These are phyloP conservation scores for Flaveria linearis DNA, from an alignment of 129 eudicot species.

Conservation along the genomic window DNA sequence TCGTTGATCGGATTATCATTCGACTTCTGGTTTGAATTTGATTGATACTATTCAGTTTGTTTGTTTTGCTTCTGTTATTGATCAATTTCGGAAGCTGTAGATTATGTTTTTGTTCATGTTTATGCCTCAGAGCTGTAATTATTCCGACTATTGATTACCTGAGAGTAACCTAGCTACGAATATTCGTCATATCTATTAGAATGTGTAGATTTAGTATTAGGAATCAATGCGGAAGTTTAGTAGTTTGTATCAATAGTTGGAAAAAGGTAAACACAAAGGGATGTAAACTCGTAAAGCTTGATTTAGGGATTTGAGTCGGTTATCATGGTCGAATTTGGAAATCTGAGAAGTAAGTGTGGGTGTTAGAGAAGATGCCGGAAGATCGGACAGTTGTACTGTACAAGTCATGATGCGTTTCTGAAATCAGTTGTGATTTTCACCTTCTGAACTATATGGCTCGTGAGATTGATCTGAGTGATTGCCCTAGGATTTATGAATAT, in stretches of 20 bases:
- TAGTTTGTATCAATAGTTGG: neutral
- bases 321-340: constrained; percentile 25
- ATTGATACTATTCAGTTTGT: neutral
- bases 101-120: neutral
- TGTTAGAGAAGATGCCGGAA: constrained; percentile 24
- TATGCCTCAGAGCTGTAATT: neutral
- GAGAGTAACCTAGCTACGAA: neutral
- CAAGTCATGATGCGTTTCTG: neutral
- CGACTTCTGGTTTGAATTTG: neutral
- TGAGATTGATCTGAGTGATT: neutral
- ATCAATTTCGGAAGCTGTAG: neutral
- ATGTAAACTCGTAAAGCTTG: constrained; percentile 11
- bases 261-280: neutral
- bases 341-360: constrained; percentile 14
- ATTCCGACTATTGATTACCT: neutral
- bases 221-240: constrained; percentile 21
- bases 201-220: neutral
- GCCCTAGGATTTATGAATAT: constrained; percentile 20
- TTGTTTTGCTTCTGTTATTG: neutral
- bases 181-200: neutral
- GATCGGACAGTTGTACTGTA: constrained; percentile 11
- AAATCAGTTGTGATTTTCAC: constrained; percentile 12
- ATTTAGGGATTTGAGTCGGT: constrained; percentile 32
- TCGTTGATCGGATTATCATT: neutral
- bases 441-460: neutral